phyloP scores from a whole-genome alignment of 2,329 filamentous ascomycete genomes.

The Scleromitrula shiraiana region DNA sequence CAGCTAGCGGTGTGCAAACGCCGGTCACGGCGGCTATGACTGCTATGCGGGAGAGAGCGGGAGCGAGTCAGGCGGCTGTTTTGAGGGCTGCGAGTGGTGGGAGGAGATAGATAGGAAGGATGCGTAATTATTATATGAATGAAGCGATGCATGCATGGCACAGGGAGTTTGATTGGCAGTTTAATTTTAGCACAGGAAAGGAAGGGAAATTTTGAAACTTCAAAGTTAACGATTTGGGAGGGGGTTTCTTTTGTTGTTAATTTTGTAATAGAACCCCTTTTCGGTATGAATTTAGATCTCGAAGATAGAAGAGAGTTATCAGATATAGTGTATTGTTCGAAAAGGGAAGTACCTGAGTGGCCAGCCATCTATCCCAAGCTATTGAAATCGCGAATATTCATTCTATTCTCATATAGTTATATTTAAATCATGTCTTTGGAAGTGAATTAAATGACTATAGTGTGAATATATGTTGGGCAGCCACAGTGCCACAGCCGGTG shows the following conservation, averaged over 20 bases:
- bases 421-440: too few relatives aligned
- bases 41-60: conserved; percentile 24
- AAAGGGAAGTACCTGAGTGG: too few relatives aligned
- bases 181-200: not conserved
- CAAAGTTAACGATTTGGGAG: not conserved
- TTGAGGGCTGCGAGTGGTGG: conserved; percentile 15
- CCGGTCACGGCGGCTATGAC: conserved; percentile 32
- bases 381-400: too few relatives aligned
- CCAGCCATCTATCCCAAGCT: too few relatives aligned
- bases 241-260: not conserved
- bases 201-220: too few relatives aligned
- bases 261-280: not conserved
- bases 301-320: not conserved
- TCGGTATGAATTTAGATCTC: not conserved
- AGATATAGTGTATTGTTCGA: too few relatives aligned
- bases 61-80: conserved; percentile 20
- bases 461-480: too few relatives aligned
- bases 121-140: conserved; percentile 3
- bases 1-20: conserved; percentile 26
- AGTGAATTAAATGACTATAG: too few relatives aligned
- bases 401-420: too few relatives aligned
- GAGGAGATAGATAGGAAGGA: not conserved
- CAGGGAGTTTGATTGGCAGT: not conserved
- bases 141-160: conserved; percentile 3
- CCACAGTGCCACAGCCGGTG: too few relatives aligned